These are phyloP conservation scores for Arthrinium phaeospermum DNA, from an alignment of 2,329 filamentous ascomycete genomes.

Conservation along the genomic window DNA sequence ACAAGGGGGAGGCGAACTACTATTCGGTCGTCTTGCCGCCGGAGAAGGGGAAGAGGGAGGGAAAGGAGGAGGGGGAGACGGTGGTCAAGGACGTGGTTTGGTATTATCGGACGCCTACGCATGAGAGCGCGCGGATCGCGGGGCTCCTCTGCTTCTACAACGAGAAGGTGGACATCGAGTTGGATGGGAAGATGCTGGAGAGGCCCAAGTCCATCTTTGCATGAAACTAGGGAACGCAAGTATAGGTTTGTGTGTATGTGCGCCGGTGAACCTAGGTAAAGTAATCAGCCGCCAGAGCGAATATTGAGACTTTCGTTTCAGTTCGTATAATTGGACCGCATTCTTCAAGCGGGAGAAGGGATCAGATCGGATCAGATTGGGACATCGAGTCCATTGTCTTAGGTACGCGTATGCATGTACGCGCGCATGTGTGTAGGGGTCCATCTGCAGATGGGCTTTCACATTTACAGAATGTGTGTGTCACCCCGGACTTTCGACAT, in stretches of 20 bases:
- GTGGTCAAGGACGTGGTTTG: conserved; percentile 58
- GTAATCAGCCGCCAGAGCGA: neutral
- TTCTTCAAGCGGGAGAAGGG: neutral
- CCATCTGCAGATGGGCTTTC: neutral
- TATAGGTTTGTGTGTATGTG: too few relatives aligned
- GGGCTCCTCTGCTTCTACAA: conserved; percentile 70
- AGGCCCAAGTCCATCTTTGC: conserved; percentile 37
- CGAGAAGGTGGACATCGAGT: conserved; percentile 68
- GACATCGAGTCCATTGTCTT: neutral
- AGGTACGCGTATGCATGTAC: neutral
- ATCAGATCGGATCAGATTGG: neutral
- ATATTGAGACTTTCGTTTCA: neutral
- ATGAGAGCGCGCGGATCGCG: conserved; percentile 60
- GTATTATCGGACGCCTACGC: conserved; percentile 65
- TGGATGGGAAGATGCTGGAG: conserved; percentile 53
- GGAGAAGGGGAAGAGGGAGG: conserved; percentile 36
- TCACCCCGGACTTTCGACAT: too few relatives aligned
- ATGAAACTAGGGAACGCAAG: conserved; percentile 10
- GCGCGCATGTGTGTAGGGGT: neutral
- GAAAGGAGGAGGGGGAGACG: neutral
- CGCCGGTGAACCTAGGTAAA: neutral
- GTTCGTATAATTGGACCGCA: neutral
- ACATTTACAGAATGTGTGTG: too few relatives aligned
- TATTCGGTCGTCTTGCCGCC: conserved; percentile 57
- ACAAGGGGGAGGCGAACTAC: conserved; percentile 70